Evolutionary conservation across 2,329 filamentous ascomycete species (phyloP), one percentile per base, ranked within the genome.

Genomic region (Claviceps capensis): DNA sequence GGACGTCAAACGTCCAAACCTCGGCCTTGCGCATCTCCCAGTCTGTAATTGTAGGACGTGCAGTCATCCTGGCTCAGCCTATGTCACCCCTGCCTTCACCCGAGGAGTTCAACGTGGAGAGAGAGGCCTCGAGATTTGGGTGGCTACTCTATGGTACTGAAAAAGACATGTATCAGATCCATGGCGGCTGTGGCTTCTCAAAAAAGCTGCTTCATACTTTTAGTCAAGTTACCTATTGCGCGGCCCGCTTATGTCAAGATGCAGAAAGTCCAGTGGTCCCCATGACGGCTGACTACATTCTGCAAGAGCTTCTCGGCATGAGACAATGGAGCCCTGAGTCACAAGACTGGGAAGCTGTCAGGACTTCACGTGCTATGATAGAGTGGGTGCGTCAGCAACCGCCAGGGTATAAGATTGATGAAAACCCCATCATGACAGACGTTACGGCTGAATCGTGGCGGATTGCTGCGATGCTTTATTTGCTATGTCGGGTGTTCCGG

Each of bases 391-490:
- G 62, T 19, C 37, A 46, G 2, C 57, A 56, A 16, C 54, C 60
- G 0, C 54, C 59, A 8, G 56, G 52, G 7, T 63, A 57, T 38
- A 44, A 59, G 1, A 64, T 69, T 17, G 49, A 58, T 19, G 58
- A 59, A 2, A 55, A 62, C n/a, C 46, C 60, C 7, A 59, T 60
- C 8, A 71, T 71, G 69, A 70, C 68, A 0, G 62, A 66, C 37
- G 64, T 69, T 9, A 70, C 69, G 5, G 69, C 69, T 0, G 69
- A 71, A 54, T 65, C 67, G 9, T 71, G 69, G 68, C 65, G 69
- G 47, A 52, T 71, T 40, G 65, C 68, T 4, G 66, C 62, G 5
- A 62, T 70, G 7, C 59, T 70, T 7, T 71, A 71, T 53, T 52
- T 67, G 9, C 66, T 69, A 51, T 71, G 67, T 42, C 66, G 69